Evolutionary conservation across 805 yeast genomes (phyloP), one percentile per base, ranked within the genome.

Genomic region (Torulaspora gathmanii): DNA sequence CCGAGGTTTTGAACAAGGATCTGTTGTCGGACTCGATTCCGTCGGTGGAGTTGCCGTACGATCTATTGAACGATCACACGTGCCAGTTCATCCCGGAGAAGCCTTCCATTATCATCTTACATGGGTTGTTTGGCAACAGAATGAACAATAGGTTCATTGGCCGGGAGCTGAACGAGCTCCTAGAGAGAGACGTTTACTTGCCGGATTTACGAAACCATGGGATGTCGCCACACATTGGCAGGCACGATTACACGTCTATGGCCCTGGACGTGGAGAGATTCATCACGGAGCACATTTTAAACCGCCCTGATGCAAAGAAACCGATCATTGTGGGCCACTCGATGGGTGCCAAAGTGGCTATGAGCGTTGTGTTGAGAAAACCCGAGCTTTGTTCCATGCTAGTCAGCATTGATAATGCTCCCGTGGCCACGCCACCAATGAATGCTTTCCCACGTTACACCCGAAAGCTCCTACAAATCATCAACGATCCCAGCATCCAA

Each of bases 281-380:
- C 59, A 74, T 90, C 9, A 56, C 59, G 1, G 77, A 75, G 3
- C 70, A 73, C 53, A 63, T 2, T 54, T 73, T 36, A 53, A 60
- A 19, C 43, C 61, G 50, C 45, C 69, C 63, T 4, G 56, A 49
- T 2, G 48, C 63, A 16, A 60, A 58, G 10, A 72, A 75, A 40
- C 83, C 86, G 0, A 77, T 85, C n/a, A 47, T 85, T 15, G 68
- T 85, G 13, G 95, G 95, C 0, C 93, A 85, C 61, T 83, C 91
- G 0, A 83, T 86, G 93, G 99, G 99, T 5, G 99, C 95, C 4
- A 90, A 91, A 58, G 77, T 91, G 0, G 96, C 83, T 5, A 90
- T 91, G 97, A 89, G 93, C 0, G 70, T 85, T 4, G 82, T 87
- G 0, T 68, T 93, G 46, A 70, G 88, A 40, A 70, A 76, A 17